phyloP scores from a whole-genome alignment of 208 protist genomes.

The Phytomonas sp. region DNA sequence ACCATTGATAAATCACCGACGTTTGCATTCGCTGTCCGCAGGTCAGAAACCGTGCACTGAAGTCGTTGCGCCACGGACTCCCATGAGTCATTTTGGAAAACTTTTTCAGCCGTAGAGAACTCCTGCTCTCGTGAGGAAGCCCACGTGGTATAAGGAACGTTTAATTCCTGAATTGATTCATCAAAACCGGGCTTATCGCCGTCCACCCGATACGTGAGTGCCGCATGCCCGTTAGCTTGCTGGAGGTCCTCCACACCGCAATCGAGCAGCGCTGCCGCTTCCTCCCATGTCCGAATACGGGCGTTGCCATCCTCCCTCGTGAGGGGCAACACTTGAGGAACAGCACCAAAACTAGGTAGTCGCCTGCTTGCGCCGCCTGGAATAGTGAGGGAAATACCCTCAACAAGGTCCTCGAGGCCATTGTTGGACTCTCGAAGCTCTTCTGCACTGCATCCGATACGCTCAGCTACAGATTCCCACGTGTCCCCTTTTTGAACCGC shows the following conservation, averaged over 20 bases:
- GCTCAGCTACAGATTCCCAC: slow-evolving; percentile 47
- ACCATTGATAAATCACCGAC: slow-evolving; percentile 5
- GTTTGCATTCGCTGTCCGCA: slow-evolving; percentile 37
- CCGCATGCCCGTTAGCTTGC: slow-evolving; percentile 55
- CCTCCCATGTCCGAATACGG: slow-evolving; percentile 36
- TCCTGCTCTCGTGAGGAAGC: slow-evolving; percentile 18
- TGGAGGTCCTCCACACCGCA: slow-evolving; percentile 84
- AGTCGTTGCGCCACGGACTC: slow-evolving; percentile 43
- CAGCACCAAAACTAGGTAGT: slow-evolving; percentile 40
- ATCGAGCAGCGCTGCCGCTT: slow-evolving; percentile 56
- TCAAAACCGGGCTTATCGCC: slow-evolving; percentile 40
- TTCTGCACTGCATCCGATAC: slow-evolving; percentile 41
- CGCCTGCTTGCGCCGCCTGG: slow-evolving; percentile 39
- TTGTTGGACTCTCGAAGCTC: slow-evolving; percentile 46
- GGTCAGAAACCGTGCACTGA: slow-evolving; percentile 32
- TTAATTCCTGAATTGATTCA: slow-evolving; percentile 37
- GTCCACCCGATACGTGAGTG: slow-evolving; percentile 41
- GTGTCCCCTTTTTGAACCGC: slow-evolving; percentile 41
- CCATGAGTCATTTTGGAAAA: slow-evolving; percentile 54
- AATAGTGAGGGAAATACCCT: slow-evolving; percentile 37
- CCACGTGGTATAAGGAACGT: slow-evolving; percentile 53
- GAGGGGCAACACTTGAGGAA: slow-evolving; percentile 37
- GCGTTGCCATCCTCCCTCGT: slow-evolving; percentile 16
- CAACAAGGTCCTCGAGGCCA: slow-evolving; percentile 19
- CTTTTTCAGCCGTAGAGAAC: slow-evolving; percentile 48